These are phyloP conservation scores for Pseudevernia furfuracea DNA, from an alignment of 495 filamentous ascomycete species.

Conservation along the genomic window DNA sequence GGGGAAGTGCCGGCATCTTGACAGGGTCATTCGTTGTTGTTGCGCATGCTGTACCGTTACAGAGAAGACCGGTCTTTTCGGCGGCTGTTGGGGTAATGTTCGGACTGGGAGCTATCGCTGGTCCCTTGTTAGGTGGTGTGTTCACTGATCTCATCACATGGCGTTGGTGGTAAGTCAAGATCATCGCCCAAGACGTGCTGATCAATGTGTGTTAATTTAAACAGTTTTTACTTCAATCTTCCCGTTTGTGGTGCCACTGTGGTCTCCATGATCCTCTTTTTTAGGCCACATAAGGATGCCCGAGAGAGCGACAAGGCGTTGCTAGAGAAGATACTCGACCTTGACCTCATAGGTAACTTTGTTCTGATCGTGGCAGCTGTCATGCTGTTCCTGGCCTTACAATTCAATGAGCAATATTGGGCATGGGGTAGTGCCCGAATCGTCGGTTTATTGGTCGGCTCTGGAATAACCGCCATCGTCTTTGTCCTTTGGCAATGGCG, in stretches of 20 bases:
- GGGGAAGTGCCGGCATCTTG: slow-evolving; percentile 28
- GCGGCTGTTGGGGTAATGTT: slow-evolving; percentile 37
- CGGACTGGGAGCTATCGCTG: slow-evolving; percentile 38
- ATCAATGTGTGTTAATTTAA: neutral
- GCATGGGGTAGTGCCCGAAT: slow-evolving; percentile 43
- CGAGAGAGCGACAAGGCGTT: slow-evolving; percentile 30
- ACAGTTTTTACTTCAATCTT: slow-evolving; percentile 47
- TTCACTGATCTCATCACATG: slow-evolving; percentile 47
- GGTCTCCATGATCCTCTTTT: slow-evolving; percentile 41
- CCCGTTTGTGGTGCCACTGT: slow-evolving; percentile 48
- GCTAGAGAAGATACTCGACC: slow-evolving; percentile 34
- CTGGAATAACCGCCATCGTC: slow-evolving; percentile 26
- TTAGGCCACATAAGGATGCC: slow-evolving; percentile 35
- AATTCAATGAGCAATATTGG: slow-evolving; percentile 53
- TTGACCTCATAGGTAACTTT: slow-evolving; percentile 48
- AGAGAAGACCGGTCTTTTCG: slow-evolving; percentile 30
- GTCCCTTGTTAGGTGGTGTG: slow-evolving; percentile 44
- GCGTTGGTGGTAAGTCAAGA: slow-evolving; percentile 54
- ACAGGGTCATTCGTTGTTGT: slow-evolving; percentile 31
- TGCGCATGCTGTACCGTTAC: slow-evolving; percentile 28
- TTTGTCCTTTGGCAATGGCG: slow-evolving; percentile 31
- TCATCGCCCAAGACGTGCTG: neutral
- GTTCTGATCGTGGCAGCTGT: slow-evolving; percentile 48
- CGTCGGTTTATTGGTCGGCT: slow-evolving; percentile 42
- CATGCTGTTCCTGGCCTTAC: slow-evolving; percentile 53